phyloP scores from a whole-genome alignment of 495 filamentous ascomycete species.

The Chaetomium tenue region DNA sequence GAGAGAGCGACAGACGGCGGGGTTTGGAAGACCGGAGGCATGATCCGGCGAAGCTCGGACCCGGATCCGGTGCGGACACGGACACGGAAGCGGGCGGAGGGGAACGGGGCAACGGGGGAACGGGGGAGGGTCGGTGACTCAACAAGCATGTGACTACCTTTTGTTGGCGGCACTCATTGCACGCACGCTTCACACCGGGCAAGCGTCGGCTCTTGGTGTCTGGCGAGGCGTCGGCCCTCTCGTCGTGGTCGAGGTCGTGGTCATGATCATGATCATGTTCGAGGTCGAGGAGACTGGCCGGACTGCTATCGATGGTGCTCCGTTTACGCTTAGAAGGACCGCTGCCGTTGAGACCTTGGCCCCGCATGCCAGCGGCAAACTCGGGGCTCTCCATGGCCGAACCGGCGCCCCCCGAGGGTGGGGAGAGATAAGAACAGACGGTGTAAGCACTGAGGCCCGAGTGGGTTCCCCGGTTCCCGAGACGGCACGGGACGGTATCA shows the following conservation, averaged over 20 bases:
- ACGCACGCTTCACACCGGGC: slow-evolving; percentile 80
- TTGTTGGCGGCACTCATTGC: slow-evolving; percentile 94
- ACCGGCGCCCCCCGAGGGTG: slow-evolving; percentile 12
- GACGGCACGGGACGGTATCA: slow-evolving; percentile 31
- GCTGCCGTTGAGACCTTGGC: slow-evolving; percentile 37
- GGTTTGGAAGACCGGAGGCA: slow-evolving; percentile 5
- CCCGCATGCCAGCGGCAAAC: slow-evolving; percentile 43
- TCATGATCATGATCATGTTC: slow-evolving; percentile 57
- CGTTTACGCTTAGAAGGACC: slow-evolving; percentile 50
- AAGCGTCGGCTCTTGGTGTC: slow-evolving; percentile 37
- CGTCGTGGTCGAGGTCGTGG: slow-evolving; percentile 60
- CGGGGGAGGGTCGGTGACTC: neutral
- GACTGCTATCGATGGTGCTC: slow-evolving; percentile 59
- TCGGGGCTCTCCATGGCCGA: slow-evolving; percentile 37
- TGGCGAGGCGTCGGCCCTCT: slow-evolving; percentile 51
- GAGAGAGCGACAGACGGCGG: neutral
- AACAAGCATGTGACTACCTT: slow-evolving; percentile 54
- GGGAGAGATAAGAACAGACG: slow-evolving; percentile 12
- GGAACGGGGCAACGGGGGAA: neutral
- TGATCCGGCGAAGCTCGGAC: neutral
- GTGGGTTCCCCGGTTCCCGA: slow-evolving; percentile 27
- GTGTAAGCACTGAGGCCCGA: slow-evolving; percentile 8
- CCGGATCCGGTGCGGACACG: slow-evolving; percentile 6
- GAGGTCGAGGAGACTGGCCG: slow-evolving; percentile 64
- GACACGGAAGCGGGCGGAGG: neutral